Conservation (phyloP, 2,329 filamentous ascomycete genomes). For the Corynespora cassiicola region DNA sequence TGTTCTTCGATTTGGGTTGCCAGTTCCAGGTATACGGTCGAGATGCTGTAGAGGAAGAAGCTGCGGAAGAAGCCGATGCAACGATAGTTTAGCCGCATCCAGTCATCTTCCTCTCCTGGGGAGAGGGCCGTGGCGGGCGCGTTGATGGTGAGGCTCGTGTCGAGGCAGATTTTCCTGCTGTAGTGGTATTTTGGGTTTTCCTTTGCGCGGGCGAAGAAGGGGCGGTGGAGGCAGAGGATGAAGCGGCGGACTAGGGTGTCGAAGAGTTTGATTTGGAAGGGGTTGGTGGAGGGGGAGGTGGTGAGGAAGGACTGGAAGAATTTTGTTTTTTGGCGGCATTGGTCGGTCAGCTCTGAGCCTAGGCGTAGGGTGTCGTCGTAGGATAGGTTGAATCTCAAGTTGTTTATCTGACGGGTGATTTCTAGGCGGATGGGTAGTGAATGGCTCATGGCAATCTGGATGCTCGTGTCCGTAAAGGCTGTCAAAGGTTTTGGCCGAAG, state of each 20-base stretch:
- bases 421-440: constrained; percentile 45
- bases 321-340: constrained; percentile 24
- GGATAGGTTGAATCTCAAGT: constrained; percentile 32
- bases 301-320: constrained; percentile 21
- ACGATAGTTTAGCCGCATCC: constrained; percentile 21
- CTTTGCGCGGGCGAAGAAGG: constrained; percentile 53
- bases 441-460: constrained; percentile 42
- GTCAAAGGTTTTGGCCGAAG: constrained; percentile 24
- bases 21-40: constrained; percentile 31
- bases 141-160: constrained; percentile 37
- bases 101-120: constrained; percentile 27
- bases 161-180: constrained; percentile 57
- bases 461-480: constrained; percentile 43
- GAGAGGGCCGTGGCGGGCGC: constrained; percentile 15
- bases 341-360: constrained; percentile 28
- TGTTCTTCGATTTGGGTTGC: constrained; percentile 28
- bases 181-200: constrained; percentile 57
- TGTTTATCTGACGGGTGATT: constrained; percentile 42
- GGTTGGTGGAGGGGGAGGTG: constrained; percentile 1
- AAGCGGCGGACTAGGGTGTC: constrained; percentile 62
- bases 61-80: constrained; percentile 32
- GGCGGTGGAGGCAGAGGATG: constrained; percentile 61
- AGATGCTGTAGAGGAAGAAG: constrained; percentile 26
- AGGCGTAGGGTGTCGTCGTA: constrained; percentile 38
- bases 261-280: constrained; percentile 58